A percentile compares a stretch with the other conserved stretches of the same genome.
These are phyloP conservation scores for Pythium dissotocum DNA, from an alignment of 352 stramenopile species.

Conservation along the genomic window DNA sequence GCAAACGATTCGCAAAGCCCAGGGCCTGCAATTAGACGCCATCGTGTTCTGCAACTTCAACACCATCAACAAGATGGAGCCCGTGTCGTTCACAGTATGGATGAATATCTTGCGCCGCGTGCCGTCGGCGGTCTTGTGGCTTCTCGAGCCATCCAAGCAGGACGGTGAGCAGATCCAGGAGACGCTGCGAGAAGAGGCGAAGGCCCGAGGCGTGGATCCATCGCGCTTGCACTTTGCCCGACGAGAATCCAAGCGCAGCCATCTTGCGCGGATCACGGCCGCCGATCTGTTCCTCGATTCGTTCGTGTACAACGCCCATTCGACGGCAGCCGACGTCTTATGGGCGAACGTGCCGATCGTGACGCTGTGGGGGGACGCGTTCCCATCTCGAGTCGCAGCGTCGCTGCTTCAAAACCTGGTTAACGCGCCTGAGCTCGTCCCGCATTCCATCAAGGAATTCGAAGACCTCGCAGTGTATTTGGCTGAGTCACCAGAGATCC, in stretches of 20 bases:
- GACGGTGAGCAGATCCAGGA: slow-evolving; percentile 30
- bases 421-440: slow-evolving; percentile 33
- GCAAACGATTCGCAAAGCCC: not conserved
- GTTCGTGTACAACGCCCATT: slow-evolving; percentile 95
- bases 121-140: slow-evolving; percentile 83
- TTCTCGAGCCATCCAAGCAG: slow-evolving; percentile 51
- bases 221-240: slow-evolving; percentile 70
- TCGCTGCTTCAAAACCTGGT: slow-evolving; percentile 53
- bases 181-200: slow-evolving; percentile 60
- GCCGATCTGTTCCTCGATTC: slow-evolving; percentile 96
- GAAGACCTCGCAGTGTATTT: slow-evolving; percentile 63
- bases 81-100: slow-evolving; percentile 85
- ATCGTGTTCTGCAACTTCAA: slow-evolving; percentile 93
- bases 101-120: slow-evolving; percentile 87
- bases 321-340: slow-evolving; percentile 90
- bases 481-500: slow-evolving; percentile 27
- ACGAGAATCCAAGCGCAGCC: slow-evolving; percentile 55
- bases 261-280: slow-evolving; percentile 77
- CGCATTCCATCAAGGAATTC: slow-evolving; percentile 68
- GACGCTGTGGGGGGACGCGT: slow-evolving; percentile 76
- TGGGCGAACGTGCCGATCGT: slow-evolving; percentile 90
- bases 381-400: slow-evolving; percentile 70
- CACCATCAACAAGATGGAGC: slow-evolving; percentile 94
- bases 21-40: slow-evolving; percentile 31
- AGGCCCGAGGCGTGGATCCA: slow-evolving; percentile 58